Evolutionary conservation across 176 grass and related monocot genomes (phyloP), one percentile per base, ranked within the genome.

Genomic region (Juncus effusus): DNA sequence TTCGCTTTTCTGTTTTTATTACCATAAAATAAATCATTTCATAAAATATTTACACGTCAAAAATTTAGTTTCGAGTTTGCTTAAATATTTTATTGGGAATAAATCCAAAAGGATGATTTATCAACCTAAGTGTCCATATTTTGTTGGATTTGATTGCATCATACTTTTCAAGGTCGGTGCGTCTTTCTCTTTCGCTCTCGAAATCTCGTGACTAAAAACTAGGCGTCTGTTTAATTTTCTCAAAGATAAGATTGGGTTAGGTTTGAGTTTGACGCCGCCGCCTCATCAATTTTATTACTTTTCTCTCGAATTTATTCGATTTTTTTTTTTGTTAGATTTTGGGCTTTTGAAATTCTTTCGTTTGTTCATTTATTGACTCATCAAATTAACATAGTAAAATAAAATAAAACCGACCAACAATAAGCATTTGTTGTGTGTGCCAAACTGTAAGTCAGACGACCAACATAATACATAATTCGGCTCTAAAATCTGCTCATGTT

Each of bases 161-260:
- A 57, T 71, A 39, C 13, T 41, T 47, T 59, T 72, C 54, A 57
- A 58, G 47, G 68, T 72, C 68, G 68, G 68, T 59, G 67, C 54
- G 51, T 45, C 10, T 72, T 38, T 71, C 13, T 55, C 3, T 39
- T 28, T 68, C 65, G 5, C 15, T 71, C 39, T 55, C 35, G 10
- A 72, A 42, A 72, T 72, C 68, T 59, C 54, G 68, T 72, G 68
- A 72, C 57, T 72, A 36, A 40, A 72, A 41, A 36, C 19, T 10
- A 44, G 16, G 36, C 39, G 3, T 67, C 15, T 7, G 40, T 66
- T 61, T 36, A 61, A 61, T 61, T 61, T 61, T 61, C 58, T 36
- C 16, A 36, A 61, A 16, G 58, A 61, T 61, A 61, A 36, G 58
- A 61, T 61, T 52, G 39, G 14, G 3, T 57, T 57, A 13, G 54